phyloP scores from a whole-genome alignment of 352 stramenopile species.

The Phytophthora citrophthora region DNA sequence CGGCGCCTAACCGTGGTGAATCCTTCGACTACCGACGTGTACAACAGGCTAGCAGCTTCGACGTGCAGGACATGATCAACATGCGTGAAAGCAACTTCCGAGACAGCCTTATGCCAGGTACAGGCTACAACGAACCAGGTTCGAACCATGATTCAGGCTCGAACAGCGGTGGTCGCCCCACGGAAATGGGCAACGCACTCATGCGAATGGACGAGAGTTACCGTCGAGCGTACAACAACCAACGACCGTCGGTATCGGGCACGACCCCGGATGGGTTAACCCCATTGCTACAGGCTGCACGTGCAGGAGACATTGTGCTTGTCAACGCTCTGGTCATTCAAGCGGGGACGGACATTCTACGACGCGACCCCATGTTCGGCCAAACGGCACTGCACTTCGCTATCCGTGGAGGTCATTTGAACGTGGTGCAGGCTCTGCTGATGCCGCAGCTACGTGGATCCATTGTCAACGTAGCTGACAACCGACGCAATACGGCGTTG shows the following conservation, averaged over 20 bases:
- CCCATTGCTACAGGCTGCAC: constrained; percentile 65
- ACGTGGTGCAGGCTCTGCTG: constrained; percentile 68
- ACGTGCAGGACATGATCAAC: constrained; percentile 65
- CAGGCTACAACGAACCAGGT: constrained; percentile 12
- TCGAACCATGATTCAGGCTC: constrained; percentile 25
- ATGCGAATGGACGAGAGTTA: constrained; percentile 83
- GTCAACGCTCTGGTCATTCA: constrained; percentile 78
- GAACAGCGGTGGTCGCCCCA: constrained; percentile 35
- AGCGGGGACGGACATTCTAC: constrained; percentile 69
- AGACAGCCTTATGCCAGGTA: constrained; percentile 54
- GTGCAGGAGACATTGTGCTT: constrained; percentile 66
- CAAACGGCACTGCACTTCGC: constrained; percentile 78
- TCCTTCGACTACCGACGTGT: constrained; percentile 35
- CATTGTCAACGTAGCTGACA: constrained; percentile 77
- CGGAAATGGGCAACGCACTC: constrained; percentile 69
- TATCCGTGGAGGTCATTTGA: constrained; percentile 67
- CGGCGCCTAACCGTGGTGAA: constrained; percentile 9
- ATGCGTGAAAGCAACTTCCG: constrained; percentile 58
- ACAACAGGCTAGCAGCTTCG: constrained; percentile 59
- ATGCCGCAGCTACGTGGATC: constrained; percentile 69
- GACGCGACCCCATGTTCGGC: constrained; percentile 67
- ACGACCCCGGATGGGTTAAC: constrained; percentile 64
- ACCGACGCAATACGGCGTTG: constrained; percentile 65
- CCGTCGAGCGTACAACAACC: constrained; percentile 43
- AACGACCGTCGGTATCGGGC: constrained; percentile 2